phyloP scores from a whole-genome alignment of 192 early-diverging fungal species.

The Rhizoclosmatium globosum region DNA sequence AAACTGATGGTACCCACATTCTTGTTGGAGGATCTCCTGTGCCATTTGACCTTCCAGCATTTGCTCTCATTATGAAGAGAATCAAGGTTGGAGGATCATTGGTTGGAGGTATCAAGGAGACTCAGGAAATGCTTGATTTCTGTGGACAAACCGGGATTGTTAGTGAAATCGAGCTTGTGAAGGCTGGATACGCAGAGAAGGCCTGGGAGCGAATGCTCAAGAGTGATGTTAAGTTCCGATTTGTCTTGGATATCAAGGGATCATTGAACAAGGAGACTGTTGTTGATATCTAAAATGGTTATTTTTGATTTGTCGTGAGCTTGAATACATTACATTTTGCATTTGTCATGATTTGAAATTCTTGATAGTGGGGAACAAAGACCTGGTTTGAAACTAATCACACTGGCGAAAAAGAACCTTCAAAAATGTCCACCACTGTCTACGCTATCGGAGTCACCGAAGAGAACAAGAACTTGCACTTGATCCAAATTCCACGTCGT shows the following conservation, averaged over 20 bases:
- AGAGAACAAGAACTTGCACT: background rate
- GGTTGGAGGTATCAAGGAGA: constrained; percentile 38
- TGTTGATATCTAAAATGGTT: background rate
- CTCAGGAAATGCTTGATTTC: constrained; percentile 41
- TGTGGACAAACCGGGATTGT: constrained; percentile 22
- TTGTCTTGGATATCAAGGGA: constrained; percentile 31
- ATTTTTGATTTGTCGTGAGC: background rate
- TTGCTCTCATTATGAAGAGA: constrained; percentile 34
- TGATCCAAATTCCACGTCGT: constrained; percentile 7
- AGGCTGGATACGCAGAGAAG: constrained; percentile 21
- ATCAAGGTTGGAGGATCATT: constrained; percentile 33
- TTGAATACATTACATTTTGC: background rate
- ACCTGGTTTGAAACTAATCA: no score
- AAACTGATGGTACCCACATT: constrained; percentile 39
- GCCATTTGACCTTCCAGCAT: constrained; percentile 27
- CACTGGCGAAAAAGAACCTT: no score
- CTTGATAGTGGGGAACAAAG: no score
- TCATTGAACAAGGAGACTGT: constrained; percentile 10
- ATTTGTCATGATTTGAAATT: background rate
- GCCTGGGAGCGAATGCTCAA: constrained; percentile 35
- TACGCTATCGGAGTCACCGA: background rate
- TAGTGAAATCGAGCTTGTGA: constrained; percentile 33
- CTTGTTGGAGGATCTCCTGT: constrained; percentile 39
- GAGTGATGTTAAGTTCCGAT: constrained; percentile 38
- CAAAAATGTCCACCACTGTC: no score